A percentile compares a stretch with the other conserved stretches of the same genome.
Evolutionary conservation across 2,329 filamentous ascomycete species (phyloP).

Genomic region (Colletotrichum karsti): DNA sequence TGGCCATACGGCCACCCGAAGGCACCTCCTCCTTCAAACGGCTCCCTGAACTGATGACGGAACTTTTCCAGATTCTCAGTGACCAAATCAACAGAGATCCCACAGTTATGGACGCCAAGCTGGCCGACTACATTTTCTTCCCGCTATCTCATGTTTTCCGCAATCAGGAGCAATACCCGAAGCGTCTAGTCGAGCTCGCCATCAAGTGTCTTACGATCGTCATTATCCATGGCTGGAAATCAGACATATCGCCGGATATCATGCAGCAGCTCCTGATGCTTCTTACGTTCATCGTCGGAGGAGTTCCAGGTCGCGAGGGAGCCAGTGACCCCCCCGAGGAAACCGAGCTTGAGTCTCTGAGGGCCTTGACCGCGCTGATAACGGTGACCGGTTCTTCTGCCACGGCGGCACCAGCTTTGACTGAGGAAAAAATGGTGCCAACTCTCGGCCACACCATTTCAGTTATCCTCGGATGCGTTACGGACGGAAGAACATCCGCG

Average conservation of each 20-base stretch:
- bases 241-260: constrained; percentile 74
- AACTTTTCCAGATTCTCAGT: constrained; percentile 56
- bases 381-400: constrained; percentile 61
- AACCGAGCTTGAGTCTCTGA: constrained; percentile 75
- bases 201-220: constrained; percentile 80
- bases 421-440: constrained; percentile 71
- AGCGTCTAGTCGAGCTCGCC: constrained; percentile 77
- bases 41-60: constrained; percentile 53
- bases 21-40: constrained; percentile 50
- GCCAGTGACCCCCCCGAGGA: constrained; percentile 71
- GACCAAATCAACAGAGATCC: constrained; percentile 52
- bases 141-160: constrained; percentile 89
- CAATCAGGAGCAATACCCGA: constrained; percentile 75
- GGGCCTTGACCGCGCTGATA: constrained; percentile 74
- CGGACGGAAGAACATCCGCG: constrained; percentile 68
- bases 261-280: constrained; percentile 87
- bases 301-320: constrained; percentile 66
- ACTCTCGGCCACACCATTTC: constrained; percentile 85
- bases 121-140: constrained; percentile 96
- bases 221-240: constrained; percentile 81
- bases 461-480: constrained; percentile 78
- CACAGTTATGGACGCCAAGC: constrained; percentile 74
- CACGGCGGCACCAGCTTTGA: constrained; percentile 57
- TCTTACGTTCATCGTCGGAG: constrained; percentile 82
- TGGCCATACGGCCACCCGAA: constrained; percentile 58